Evolutionary conservation across 371 early-diverging fungal species (phyloP).

Genomic region (Syncephalastrum contaminatum): DNA sequence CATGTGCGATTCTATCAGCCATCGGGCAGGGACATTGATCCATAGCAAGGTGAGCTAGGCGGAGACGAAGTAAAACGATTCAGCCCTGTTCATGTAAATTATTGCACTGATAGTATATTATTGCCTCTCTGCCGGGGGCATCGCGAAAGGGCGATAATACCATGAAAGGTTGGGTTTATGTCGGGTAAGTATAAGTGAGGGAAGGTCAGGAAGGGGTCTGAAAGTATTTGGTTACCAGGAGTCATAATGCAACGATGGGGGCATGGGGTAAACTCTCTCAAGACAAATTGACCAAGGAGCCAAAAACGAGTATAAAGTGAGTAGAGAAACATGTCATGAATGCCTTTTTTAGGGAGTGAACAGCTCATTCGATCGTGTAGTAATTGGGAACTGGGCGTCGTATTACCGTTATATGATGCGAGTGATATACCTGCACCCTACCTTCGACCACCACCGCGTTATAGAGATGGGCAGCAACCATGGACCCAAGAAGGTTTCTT

Average conservation of each 20-base stretch:
- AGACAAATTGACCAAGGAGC: conserved; percentile 21
- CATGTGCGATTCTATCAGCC: conserved; percentile 46
- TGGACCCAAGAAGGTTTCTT: conserved; percentile 36
- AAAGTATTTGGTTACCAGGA: conserved; percentile 19
- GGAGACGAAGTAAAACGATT: background rate
- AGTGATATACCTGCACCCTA: conserved; percentile 36
- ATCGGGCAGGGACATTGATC: conserved; percentile 42
- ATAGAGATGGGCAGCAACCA: conserved; percentile 28
- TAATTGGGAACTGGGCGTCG: conserved; percentile 52
- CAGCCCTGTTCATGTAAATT: background rate
- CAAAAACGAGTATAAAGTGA: conserved; percentile 43
- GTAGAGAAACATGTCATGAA: background rate
- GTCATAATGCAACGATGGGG: conserved; percentile 43
- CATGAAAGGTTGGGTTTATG: conserved; percentile 40
- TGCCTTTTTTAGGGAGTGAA: background rate
- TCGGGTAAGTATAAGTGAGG: conserved; percentile 27
- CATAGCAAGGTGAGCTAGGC: conserved; percentile 38
- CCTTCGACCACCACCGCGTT: conserved; percentile 36
- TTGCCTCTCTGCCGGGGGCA: conserved; percentile 27
- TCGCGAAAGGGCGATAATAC: conserved; percentile 1
- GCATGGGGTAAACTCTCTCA: conserved; percentile 45
- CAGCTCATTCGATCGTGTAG: conserved; percentile 13
- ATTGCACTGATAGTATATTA: conserved; percentile 30
- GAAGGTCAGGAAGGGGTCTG: background rate
- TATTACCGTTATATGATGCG: conserved; percentile 32